These are phyloP conservation scores for Moricandia arvensis DNA, from an alignment of 345 rosid species.

Conservation along the genomic window DNA sequence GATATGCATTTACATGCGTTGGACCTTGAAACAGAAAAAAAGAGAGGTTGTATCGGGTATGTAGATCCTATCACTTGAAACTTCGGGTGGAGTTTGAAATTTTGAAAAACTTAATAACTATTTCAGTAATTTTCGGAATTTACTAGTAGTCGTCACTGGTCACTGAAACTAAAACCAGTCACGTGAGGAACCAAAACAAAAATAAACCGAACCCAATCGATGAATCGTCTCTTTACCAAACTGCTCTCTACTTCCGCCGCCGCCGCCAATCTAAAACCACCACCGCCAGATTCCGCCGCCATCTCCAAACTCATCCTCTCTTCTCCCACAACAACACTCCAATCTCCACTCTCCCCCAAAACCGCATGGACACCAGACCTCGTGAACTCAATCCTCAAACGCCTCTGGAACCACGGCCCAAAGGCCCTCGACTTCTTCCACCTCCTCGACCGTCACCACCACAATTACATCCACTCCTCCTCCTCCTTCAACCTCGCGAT, in stretches of 20 bases:
- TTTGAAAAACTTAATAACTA: neutral
- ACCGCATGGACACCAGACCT: constrained; percentile 63
- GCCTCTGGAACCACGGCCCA: constrained; percentile 83
- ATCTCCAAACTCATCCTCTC: constrained; percentile 47
- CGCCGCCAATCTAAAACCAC: constrained; percentile 20
- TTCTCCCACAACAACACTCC: constrained; percentile 32
- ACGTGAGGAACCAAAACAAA: neutral
- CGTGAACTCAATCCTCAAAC: constrained; percentile 64
- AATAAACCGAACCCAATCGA: neutral
- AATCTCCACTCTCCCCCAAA: constrained; percentile 42
- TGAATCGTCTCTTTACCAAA: constrained; percentile 28
- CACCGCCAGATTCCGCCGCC: constrained; percentile 28
- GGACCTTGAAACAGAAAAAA: too few relatives aligned
- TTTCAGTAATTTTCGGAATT: neutral
- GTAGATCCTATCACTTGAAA: too few relatives aligned
- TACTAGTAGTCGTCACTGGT: neutral
- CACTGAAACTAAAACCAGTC: neutral
- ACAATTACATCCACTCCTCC: constrained; percentile 46
- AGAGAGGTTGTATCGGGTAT: neutral
- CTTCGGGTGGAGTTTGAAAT: neutral
- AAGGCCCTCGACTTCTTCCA: constrained; percentile 79
- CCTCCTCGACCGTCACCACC: constrained; percentile 52
- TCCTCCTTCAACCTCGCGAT: constrained; percentile 85
- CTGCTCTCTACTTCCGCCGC: constrained; percentile 23
- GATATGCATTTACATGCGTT: too few relatives aligned